Conservation (phyloP, 768 basidiomycete genomes). For the Serendipita sp. region DNA sequence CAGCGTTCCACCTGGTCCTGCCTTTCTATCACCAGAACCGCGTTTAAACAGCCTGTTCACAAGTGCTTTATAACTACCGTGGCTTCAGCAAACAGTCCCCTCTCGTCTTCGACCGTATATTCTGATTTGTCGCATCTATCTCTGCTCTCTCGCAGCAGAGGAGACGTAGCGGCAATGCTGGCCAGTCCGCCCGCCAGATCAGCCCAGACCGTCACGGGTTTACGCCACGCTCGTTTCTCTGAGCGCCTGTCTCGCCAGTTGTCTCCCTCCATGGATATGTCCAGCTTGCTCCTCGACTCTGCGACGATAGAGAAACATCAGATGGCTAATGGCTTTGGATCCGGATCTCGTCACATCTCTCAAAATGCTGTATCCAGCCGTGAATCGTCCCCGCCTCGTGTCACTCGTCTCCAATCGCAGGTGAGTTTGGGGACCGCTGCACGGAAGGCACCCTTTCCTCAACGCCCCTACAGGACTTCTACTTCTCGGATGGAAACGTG, state of each 20-base stretch:
- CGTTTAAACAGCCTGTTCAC: constrained; percentile 5
- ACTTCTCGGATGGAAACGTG: constrained; percentile 3
- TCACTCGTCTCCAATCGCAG: neutral
- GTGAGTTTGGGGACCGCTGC: neutral
- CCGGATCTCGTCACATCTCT: neutral
- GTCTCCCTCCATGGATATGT: neutral
- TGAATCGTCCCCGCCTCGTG: neutral
- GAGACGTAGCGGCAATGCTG: neutral
- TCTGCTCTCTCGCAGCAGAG: neutral
- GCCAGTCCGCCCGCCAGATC: neutral
- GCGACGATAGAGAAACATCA: neutral
- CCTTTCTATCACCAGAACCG: neutral
- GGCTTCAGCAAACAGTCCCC: neutral
- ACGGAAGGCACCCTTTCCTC: neutral
- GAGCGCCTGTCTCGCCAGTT: neutral
- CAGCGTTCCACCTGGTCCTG: neutral
- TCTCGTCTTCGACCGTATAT: neutral
- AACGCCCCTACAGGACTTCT: neutral
- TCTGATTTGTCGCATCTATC: neutral
- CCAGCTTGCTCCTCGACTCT: neutral
- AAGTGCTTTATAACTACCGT: neutral
- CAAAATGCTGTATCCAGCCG: neutral
- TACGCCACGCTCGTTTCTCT: neutral
- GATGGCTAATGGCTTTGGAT: constrained; percentile 2
- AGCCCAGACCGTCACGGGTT: neutral